Percentiles rank a stretch among this genome's conserved stretches.
These are phyloP conservation scores for Stagonosporopsis rhizophila DNA, from an alignment of 2,329 filamentous ascomycete species.

Conservation along the genomic window DNA sequence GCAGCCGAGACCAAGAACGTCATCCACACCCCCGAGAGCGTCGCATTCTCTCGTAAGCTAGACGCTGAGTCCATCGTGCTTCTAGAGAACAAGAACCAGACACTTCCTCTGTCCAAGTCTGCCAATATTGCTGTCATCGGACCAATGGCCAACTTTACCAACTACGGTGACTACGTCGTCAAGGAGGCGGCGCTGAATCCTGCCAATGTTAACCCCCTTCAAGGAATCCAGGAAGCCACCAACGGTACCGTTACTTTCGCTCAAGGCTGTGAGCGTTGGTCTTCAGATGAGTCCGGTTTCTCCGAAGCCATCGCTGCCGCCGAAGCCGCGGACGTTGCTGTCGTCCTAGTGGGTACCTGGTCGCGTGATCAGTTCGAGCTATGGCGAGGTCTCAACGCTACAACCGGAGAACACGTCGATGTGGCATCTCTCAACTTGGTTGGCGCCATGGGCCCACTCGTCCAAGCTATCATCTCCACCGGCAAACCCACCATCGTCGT, in stretches of 20 bases:
- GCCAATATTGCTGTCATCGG: constrained; percentile 77
- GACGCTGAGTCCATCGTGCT: constrained; percentile 75
- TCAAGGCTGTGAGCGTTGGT: constrained; percentile 76
- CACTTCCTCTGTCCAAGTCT: constrained; percentile 70
- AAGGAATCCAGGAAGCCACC: constrained; percentile 68
- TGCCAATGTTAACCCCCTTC: constrained; percentile 71
- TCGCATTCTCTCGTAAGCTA: constrained; percentile 68
- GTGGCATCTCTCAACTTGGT: constrained; percentile 69
- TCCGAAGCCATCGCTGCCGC: constrained; percentile 70
- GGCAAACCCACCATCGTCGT: constrained; percentile 73
- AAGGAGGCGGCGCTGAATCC: constrained; percentile 64
- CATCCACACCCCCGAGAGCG: constrained; percentile 67
- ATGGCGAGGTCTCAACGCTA: constrained; percentile 74
- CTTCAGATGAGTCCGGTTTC: constrained; percentile 72
- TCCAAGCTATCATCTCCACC: constrained; percentile 71
- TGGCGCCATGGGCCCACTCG: constrained; percentile 71
- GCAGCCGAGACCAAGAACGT: constrained; percentile 62
- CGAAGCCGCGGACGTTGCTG: constrained; percentile 71
- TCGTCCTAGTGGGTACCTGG: constrained; percentile 79
- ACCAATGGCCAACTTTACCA: constrained; percentile 66
- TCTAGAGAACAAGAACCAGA: constrained; percentile 71
- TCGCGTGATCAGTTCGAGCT: constrained; percentile 75
- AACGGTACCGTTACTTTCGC: constrained; percentile 70
- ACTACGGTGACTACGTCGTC: constrained; percentile 78
- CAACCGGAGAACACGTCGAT: constrained; percentile 78